Conservation (phyloP, 1,139 yeast species). For the Candida frijolesensis region DNA sequence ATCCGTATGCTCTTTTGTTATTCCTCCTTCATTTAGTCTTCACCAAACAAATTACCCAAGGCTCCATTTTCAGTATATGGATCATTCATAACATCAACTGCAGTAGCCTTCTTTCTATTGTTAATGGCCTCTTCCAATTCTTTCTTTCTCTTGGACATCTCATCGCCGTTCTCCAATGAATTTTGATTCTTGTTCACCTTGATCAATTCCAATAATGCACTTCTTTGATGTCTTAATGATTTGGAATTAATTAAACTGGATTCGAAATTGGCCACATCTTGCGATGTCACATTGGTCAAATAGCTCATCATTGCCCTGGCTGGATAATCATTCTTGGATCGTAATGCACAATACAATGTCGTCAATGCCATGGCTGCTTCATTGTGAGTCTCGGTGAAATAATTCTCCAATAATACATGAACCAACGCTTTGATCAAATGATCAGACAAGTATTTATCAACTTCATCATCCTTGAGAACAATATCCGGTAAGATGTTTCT, state of each 20-base stretch:
- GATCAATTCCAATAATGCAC: conserved; percentile 68
- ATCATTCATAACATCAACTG: conserved; percentile 64
- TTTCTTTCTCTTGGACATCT: conserved; percentile 51
- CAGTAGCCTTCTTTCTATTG: conserved; percentile 41
- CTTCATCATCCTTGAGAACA: conserved; percentile 68
- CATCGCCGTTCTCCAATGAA: conserved; percentile 31
- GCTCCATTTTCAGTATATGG: conserved; percentile 68
- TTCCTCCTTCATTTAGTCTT: conserved; percentile 6
- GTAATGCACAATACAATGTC: conserved; percentile 70
- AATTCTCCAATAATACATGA: conserved; percentile 67
- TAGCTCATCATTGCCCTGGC: conserved; percentile 48
- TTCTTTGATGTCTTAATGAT: conserved; percentile 72
- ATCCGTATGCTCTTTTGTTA: neutral
- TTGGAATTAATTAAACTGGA: conserved; percentile 60
- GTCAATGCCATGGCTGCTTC: conserved; percentile 91
- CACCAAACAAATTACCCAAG: conserved; percentile 27
- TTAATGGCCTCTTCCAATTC: conserved; percentile 44
- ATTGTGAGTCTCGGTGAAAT: conserved; percentile 82
- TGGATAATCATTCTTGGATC: conserved; percentile 62
- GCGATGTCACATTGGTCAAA: conserved; percentile 48
- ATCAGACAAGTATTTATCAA: conserved; percentile 75
- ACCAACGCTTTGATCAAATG: conserved; percentile 50
- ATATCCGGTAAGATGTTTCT: conserved; percentile 72
- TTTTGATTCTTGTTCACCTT: conserved; percentile 43
- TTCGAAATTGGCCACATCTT: conserved; percentile 57